A percentile compares a stretch with the other conserved stretches of the same genome.
Conservation (phyloP, 2,329 filamentous ascomycete species). For the Pseudofabraea citricarpa region DNA sequence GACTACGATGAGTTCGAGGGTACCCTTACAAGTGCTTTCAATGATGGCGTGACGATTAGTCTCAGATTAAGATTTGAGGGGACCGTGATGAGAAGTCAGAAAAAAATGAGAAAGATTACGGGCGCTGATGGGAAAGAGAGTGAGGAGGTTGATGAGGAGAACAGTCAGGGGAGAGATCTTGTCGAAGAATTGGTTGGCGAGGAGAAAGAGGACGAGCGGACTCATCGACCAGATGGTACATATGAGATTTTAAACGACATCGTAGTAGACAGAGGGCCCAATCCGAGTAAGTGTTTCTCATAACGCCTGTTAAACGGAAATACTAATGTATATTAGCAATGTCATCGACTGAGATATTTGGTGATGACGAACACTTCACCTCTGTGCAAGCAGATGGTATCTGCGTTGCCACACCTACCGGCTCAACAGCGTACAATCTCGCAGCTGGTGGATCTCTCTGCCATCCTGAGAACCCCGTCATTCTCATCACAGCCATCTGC, state of each 20-base stretch:
- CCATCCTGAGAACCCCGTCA: conserved; percentile 94
- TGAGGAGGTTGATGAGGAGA: conserved; percentile 35
- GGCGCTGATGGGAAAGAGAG: conserved; percentile 24
- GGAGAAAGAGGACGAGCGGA: conserved; percentile 76
- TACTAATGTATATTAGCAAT: conserved; percentile 53
- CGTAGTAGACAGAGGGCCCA: conserved; percentile 92
- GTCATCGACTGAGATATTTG: conserved; percentile 88
- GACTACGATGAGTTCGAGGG: conserved; percentile 73
- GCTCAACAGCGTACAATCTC: conserved; percentile 92
- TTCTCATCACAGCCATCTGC: conserved; percentile 90
- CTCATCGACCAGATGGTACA: conserved; percentile 77
- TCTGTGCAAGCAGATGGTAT: conserved; percentile 90
- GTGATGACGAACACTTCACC: conserved; percentile 88
- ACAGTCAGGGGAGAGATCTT: conserved; percentile 53
- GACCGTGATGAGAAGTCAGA: conserved; percentile 80
- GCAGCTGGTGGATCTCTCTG: conserved; percentile 93
- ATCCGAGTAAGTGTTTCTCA: conserved; percentile 63
- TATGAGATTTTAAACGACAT: conserved; percentile 94
- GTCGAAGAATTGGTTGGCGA: conserved; percentile 89
- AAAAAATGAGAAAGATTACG: conserved; percentile 30
- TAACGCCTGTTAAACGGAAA: no score
- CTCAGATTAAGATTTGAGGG: conserved; percentile 86
- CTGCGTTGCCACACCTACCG: conserved; percentile 90
- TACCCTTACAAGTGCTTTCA: conserved; percentile 68
- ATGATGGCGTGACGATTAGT: conserved; percentile 82